A percentile compares a stretch with the other conserved stretches of the same genome.
Conservation (phyloP, 2,329 filamentous ascomycete genomes). For the Colletotrichum sp. region DNA sequence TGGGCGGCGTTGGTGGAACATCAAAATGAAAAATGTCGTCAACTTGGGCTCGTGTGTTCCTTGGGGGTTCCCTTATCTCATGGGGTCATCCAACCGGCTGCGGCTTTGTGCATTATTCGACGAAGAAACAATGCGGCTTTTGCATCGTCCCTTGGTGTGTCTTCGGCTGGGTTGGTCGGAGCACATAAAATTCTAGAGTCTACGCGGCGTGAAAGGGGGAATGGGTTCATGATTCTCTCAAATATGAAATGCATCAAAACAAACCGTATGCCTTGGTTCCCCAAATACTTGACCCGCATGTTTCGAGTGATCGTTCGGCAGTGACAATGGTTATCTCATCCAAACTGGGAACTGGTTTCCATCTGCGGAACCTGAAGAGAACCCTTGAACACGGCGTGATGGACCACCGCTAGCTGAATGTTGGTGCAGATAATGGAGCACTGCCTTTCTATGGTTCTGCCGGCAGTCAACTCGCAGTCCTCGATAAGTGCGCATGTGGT, state of each 20-base stretch:
- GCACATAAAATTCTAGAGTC: constrained; percentile 21
- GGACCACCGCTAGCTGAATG: no score
- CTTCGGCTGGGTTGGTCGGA: not conserved
- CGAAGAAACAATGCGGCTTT: constrained; percentile 10
- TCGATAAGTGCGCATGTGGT: no score
- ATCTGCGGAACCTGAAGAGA: not conserved
- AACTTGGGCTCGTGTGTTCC: constrained; percentile 15
- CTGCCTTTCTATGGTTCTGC: no score
- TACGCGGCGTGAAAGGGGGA: constrained; percentile 24
- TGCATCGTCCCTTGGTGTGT: constrained; percentile 20
- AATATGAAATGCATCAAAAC: constrained; percentile 23
- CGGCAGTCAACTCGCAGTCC: no score
- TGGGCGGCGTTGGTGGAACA: constrained; percentile 22
- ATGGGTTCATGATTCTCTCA: constrained; percentile 27
- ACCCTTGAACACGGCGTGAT: not conserved
- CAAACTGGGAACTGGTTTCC: not conserved
- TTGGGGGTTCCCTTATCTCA: constrained; percentile 1
- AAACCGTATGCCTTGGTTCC: not conserved
- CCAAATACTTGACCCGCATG: not conserved
- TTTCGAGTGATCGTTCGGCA: not conserved
- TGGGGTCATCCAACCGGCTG: constrained; percentile 10
- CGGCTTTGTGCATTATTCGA: constrained; percentile 18
- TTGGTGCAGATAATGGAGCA: no score
- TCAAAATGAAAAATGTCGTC: constrained; percentile 21
- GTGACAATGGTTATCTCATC: not conserved